phyloP scores from a whole-genome alignment of 1,284 basidiomycete genomes.

The Leucoagaricus sp. region DNA sequence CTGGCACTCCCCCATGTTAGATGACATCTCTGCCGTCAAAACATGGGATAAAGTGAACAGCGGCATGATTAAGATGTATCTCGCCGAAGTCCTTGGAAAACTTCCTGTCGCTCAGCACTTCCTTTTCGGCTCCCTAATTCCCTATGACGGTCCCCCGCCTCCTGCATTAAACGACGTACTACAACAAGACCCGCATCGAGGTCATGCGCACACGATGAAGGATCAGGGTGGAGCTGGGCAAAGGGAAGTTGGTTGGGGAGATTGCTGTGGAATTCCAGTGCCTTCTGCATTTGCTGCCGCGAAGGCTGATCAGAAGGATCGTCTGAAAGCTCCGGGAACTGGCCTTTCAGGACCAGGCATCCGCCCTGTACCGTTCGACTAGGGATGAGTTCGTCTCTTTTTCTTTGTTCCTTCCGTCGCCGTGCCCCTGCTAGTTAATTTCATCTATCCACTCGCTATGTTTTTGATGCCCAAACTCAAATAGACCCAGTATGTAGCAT shows the following conservation, averaged over 20 bases:
- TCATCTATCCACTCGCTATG: too few species aligned
- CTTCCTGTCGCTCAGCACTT: conserved; percentile 98
- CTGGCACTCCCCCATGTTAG: conserved; percentile 99
- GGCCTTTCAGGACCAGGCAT: conserved; percentile 50
- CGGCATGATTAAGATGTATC: conserved; percentile 99
- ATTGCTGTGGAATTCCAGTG: conserved; percentile 92
- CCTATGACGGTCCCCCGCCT: conserved; percentile 60
- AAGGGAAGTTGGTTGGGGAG: conserved; percentile 76
- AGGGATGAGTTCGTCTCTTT: neutral
- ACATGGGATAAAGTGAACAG: conserved; percentile 96
- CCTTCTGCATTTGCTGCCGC: conserved; percentile 84
- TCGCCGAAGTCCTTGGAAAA: conserved; percentile 92
- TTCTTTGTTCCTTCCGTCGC: too few species aligned
- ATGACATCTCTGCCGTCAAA: conserved; percentile 91
- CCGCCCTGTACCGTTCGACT: conserved; percentile 85
- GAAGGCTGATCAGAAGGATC: conserved; percentile 42
- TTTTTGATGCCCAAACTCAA: too few species aligned
- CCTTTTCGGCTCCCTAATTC: conserved; percentile 86
- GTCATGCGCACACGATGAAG: conserved; percentile 43
- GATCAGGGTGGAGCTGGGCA: conserved; percentile 53
- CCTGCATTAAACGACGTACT: conserved; percentile 26
- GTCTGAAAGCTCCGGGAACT: conserved; percentile 22
- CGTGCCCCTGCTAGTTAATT: too few species aligned
- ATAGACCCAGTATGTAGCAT: too few species aligned
- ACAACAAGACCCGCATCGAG: conserved; percentile 44